Evolutionary conservation across 2,329 filamentous ascomycete species (phyloP), one percentile per base, ranked within the genome.

Genomic region (Ophiocordyceps camponoti-floridani): DNA sequence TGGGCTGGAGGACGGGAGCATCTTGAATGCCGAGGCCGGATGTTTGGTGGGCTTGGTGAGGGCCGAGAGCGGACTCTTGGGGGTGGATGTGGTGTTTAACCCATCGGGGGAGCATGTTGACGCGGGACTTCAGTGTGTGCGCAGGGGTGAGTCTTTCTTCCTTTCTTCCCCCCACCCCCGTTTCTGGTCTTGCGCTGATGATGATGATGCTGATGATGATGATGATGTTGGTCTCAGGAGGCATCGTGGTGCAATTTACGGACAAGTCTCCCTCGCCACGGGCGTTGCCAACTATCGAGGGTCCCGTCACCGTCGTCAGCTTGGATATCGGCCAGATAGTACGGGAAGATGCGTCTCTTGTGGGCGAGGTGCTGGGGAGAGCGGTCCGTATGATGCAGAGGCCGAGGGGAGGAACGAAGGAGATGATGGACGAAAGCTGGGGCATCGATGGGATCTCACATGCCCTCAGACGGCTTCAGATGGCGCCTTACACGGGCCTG

Each of bases 31-130:
- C 0, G 56, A 59, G 26, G 53, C 57, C 5, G 58, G 61, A 26
- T 53, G 50, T 16, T 62, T 66, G 16, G 57, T 62, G 10, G 49
- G 53, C 0, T 44, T 50, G 4, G 48, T 70, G 31, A 50, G 57
- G 26, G 48, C 55, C 0, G 44, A 57, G 16, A 68, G 64, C 1
- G 48, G 47, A 13, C 54, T 52, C 3, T 50, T 49, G 28, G 61
- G 61, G 12, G 53, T 69, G 2, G 64, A 72, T 41, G 47, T 70
- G 4, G 56, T 72, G 2, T 69, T 70, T 44, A 68, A 70, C 48
- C 58, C 69, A 0, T 65, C 68, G 0, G 61, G 61, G 42, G 51
- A 58, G 9, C 50, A 61, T 33, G 44, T 59, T 4, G 56, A 60
- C 3, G 46, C 52, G 4, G 61, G 56, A 45, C 50, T 57, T 13